A percentile compares a stretch with the other conserved stretches of the same genome.
phyloP scores from a whole-genome alignment of 805 yeast genomes.

The Barnettozyma californica region DNA sequence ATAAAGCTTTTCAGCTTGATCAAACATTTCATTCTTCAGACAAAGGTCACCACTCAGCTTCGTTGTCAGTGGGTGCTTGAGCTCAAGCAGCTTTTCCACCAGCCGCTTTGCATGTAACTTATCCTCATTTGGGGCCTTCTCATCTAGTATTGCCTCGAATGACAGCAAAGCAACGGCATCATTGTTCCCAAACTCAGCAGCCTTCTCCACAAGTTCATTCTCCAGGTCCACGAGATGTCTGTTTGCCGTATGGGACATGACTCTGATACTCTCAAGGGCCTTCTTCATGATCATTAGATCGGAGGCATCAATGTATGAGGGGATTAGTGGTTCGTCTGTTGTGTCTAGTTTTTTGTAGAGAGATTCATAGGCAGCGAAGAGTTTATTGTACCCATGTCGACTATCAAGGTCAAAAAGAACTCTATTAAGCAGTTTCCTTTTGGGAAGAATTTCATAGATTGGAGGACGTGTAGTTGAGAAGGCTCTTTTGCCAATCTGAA shows the following conservation, averaged over 20 bases:
- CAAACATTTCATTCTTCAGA: slow-evolving; percentile 39
- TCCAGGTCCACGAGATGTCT: slow-evolving; percentile 56
- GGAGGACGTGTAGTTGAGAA: slow-evolving; percentile 29
- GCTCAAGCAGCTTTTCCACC: slow-evolving; percentile 48
- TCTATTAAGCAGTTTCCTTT: slow-evolving; percentile 49
- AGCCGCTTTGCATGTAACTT: slow-evolving; percentile 56
- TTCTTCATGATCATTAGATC: slow-evolving; percentile 68
- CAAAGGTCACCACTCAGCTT: slow-evolving; percentile 80
- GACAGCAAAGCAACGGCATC: slow-evolving; percentile 76
- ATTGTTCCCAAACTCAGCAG: slow-evolving; percentile 78
- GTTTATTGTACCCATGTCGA: slow-evolving; percentile 45
- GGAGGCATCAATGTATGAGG: slow-evolving; percentile 42
- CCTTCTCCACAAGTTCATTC: slow-evolving; percentile 67
- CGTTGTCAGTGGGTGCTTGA: slow-evolving; percentile 67
- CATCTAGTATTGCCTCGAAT: slow-evolving; percentile 51
- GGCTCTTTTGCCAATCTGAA: slow-evolving; percentile 7
- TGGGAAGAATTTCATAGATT: slow-evolving; percentile 48
- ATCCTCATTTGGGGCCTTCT: slow-evolving; percentile 45
- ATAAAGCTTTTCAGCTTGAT: slow-evolving; percentile 59
- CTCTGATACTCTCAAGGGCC: slow-evolving; percentile 57
- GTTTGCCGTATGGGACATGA: slow-evolving; percentile 54
- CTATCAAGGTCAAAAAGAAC: slow-evolving; percentile 65
- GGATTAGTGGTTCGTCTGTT: slow-evolving; percentile 29
- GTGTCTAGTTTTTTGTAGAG: slow-evolving; percentile 44
- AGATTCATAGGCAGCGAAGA: slow-evolving; percentile 46